phyloP scores from a whole-genome alignment of 1,139 yeast genomes.

The Sugiyamaella japonica region DNA sequence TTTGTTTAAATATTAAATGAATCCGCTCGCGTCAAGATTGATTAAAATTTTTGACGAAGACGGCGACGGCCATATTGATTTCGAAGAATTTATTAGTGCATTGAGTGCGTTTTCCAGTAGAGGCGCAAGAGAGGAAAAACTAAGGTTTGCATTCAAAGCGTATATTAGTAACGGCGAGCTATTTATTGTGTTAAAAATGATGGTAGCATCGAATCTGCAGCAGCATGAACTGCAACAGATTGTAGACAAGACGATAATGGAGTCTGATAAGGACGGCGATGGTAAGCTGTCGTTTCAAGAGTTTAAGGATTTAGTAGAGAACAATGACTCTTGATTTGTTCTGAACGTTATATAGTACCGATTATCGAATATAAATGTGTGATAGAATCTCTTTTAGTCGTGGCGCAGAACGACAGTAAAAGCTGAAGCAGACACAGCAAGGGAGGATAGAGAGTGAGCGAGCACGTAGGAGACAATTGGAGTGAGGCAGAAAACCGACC shows the following conservation, averaged over 20 bases:
- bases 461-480: no score
- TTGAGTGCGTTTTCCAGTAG: constrained; percentile 90
- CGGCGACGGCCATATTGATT: constrained; percentile 90
- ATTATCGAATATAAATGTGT: no score
- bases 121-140: constrained; percentile 78
- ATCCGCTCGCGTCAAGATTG: constrained; percentile 82
- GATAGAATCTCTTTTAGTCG: no score
- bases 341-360: no score
- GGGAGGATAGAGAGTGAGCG: no score
- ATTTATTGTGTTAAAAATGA: constrained; percentile 87
- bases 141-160: constrained; percentile 86
- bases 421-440: no score
- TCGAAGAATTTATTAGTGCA: constrained; percentile 91
- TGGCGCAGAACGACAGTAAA: no score
- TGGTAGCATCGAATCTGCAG: constrained; percentile 91
- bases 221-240: constrained; percentile 91
- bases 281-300: constrained; percentile 86
- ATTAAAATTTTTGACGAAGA: constrained; percentile 95
- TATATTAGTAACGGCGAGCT: constrained; percentile 93
- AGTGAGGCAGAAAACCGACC: no score
- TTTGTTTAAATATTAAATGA: constrained; percentile 9
- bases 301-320: constrained; percentile 37
- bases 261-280: constrained; percentile 89
- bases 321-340: constrained; percentile 42
- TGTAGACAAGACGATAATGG: constrained; percentile 96